Evolutionary conservation across 441 rosid species (phyloP).

Genomic region (Croton setiger): DNA sequence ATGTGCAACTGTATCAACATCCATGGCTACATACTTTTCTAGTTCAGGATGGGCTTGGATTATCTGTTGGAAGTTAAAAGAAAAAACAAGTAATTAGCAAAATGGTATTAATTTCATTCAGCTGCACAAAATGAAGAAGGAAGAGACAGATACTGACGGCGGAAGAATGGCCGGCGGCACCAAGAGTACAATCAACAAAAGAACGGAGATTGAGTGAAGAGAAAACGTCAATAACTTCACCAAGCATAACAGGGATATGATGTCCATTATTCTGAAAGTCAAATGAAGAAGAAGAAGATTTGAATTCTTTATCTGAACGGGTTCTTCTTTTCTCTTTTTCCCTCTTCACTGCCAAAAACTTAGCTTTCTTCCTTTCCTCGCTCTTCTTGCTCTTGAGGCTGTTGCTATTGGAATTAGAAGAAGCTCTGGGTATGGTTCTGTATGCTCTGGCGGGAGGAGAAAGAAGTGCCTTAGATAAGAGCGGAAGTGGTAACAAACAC

Average conservation of each 20-base stretch:
- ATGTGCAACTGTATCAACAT: slow-evolving; percentile 85
- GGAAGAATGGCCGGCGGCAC: slow-evolving; percentile 91
- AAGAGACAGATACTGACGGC: slow-evolving; percentile 52
- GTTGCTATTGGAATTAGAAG: neutral
- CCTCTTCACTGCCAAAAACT: slow-evolving; percentile 7
- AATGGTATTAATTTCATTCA: neutral
- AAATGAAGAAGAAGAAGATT: slow-evolving; percentile 24
- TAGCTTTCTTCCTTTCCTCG: slow-evolving; percentile 9
- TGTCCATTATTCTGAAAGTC: slow-evolving; percentile 22
- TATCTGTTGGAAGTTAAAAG: slow-evolving; percentile 37
- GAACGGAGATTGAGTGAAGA: slow-evolving; percentile 45
- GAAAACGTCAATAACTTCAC: slow-evolving; percentile 85
- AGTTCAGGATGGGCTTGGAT: slow-evolving; percentile 68
- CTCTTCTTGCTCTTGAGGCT: slow-evolving; percentile 14
- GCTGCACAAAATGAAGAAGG: neutral
- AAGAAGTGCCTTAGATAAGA: slow-evolving; percentile 1
- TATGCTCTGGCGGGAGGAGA: slow-evolving; percentile 1
- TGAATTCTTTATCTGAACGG: slow-evolving; percentile 67
- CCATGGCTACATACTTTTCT: slow-evolving; percentile 69
- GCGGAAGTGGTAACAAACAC: slow-evolving; percentile 12
- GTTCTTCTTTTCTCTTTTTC: slow-evolving; percentile 73
- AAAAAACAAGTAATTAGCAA: neutral
- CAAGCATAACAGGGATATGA: slow-evolving; percentile 85
- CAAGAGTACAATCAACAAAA: slow-evolving; percentile 89
- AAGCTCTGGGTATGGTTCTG: slow-evolving; percentile 10